phyloP scores from a whole-genome alignment of 2,329 filamentous ascomycete species.

The Onygenales sp. region DNA sequence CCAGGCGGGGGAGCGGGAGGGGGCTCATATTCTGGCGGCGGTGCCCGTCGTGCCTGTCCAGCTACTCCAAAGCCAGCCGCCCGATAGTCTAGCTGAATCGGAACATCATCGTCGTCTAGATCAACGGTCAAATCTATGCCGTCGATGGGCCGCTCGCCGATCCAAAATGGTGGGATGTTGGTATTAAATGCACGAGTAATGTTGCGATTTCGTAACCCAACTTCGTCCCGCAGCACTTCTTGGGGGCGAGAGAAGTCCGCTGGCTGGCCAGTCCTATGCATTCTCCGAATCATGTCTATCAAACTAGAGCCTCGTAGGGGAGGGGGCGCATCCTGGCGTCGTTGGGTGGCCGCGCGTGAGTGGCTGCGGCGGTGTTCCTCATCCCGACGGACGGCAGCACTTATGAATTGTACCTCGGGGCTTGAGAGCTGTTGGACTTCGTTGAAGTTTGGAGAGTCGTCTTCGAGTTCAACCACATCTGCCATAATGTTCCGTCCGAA shows the following conservation, averaged over 20 bases:
- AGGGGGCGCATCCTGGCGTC: not conserved
- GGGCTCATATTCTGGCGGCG: constrained; percentile 43
- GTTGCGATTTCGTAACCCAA: constrained; percentile 8
- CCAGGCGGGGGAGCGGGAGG: constrained; percentile 60
- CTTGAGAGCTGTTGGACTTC: constrained; percentile 20
- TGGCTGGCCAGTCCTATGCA: not conserved
- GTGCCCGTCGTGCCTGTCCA: constrained; percentile 12
- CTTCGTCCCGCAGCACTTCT: constrained; percentile 14
- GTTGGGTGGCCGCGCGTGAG: not conserved
- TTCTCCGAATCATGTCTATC: constrained; percentile 9
- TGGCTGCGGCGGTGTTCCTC: constrained; percentile 7
- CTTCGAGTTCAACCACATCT: constrained; percentile 32
- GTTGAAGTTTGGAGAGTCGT: constrained; percentile 16
- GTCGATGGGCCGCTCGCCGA: constrained; percentile 15
- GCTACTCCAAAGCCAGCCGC: constrained; percentile 33
- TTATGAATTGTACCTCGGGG: constrained; percentile 44
- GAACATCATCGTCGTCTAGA: constrained; percentile 18
- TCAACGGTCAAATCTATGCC: constrained; percentile 19
- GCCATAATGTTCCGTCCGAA: constrained; percentile 29
- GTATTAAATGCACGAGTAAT: constrained; percentile 6
- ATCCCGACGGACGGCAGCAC: constrained; percentile 18
- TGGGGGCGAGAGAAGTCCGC: constrained; percentile 1
- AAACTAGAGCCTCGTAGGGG: constrained; percentile 6
- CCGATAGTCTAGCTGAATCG: constrained; percentile 29
- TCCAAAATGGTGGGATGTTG: constrained; percentile 15